phyloP scores from a whole-genome alignment of 768 basidiomycete species.

The Fomitopsis serialis region DNA sequence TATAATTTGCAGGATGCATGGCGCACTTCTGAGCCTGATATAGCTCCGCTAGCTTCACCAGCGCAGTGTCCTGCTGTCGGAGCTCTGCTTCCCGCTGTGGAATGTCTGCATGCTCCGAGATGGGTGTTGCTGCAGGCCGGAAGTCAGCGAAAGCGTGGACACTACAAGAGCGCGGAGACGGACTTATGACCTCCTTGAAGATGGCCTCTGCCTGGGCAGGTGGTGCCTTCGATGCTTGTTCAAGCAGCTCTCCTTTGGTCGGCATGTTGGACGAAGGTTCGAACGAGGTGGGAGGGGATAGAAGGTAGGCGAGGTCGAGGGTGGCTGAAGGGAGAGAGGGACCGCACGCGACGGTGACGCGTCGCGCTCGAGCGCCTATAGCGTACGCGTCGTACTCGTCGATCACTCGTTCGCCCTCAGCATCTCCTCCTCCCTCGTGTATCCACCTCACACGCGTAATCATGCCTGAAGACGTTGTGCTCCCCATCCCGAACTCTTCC shows the following conservation, averaged over 20 bases:
- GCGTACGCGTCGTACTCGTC: conserved; percentile 31
- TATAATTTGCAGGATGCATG: not conserved
- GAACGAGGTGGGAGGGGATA: not conserved
- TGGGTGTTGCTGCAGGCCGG: conserved; percentile 5
- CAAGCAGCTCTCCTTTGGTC: conserved; percentile 40
- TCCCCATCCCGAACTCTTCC: conserved; percentile 82
- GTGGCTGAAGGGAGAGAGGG: conserved; percentile 4
- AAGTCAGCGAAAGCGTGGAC: not conserved
- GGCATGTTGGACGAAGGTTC: conserved; percentile 6
- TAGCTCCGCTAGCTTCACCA: conserved; percentile 81
- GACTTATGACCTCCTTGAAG: conserved; percentile 66
- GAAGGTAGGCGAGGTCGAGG: conserved; percentile 5
- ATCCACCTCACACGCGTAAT: not conserved
- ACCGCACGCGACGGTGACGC: conserved; percentile 25
- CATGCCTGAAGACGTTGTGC: conserved; percentile 82
- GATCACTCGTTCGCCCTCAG: not conserved
- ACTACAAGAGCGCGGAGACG: conserved; percentile 20
- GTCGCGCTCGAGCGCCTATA: conserved; percentile 14
- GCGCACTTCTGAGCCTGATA: conserved; percentile 82
- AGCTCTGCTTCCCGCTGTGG: conserved; percentile 52
- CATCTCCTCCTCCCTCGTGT: not conserved
- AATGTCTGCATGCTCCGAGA: conserved; percentile 10
- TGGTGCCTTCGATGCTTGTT: conserved; percentile 37
- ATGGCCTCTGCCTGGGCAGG: conserved; percentile 66
- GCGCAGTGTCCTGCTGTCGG: conserved; percentile 78